These are phyloP conservation scores for Mycena albidolilacea DNA, from an alignment of 768 basidiomycete genomes.

Conservation along the genomic window DNA sequence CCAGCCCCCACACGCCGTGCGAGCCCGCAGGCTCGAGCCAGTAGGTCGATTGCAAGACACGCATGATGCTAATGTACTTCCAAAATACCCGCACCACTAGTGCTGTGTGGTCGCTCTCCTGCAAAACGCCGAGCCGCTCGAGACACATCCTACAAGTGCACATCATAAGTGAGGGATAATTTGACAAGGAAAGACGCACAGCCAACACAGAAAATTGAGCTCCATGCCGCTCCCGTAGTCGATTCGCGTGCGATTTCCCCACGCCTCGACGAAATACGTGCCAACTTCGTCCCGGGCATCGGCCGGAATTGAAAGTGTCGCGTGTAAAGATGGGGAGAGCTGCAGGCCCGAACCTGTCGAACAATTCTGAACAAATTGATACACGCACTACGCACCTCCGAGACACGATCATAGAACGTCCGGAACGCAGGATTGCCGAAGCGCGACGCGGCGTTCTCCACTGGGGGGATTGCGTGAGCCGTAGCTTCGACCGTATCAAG, in stretches of 20 bases:
- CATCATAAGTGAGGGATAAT: too few species aligned
- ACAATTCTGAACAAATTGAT: not conserved
- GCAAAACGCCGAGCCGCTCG: constrained; percentile 75
- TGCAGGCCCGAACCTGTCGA: constrained; percentile 43
- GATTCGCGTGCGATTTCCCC: constrained; percentile 93
- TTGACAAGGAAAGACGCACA: constrained; percentile 67
- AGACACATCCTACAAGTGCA: constrained; percentile 78
- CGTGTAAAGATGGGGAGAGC: constrained; percentile 73
- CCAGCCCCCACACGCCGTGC: constrained; percentile 97
- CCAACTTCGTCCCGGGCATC: constrained; percentile 79
- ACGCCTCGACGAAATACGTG: constrained; percentile 86
- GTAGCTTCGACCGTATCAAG: constrained; percentile 78
- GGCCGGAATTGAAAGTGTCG: constrained; percentile 68
- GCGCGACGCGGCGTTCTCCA: constrained; percentile 90
- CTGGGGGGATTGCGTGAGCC: constrained; percentile 82
- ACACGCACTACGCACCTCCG: constrained; percentile 62
- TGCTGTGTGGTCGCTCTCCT: constrained; percentile 75
- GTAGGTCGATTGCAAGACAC: constrained; percentile 91
- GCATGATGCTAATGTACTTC: constrained; percentile 89
- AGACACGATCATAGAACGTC: constrained; percentile 88
- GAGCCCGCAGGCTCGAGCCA: constrained; percentile 99
- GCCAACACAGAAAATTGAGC: constrained; percentile 96
- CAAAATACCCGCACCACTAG: constrained; percentile 92
- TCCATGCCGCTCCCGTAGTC: constrained; percentile 99
- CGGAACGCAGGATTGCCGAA: constrained; percentile 99